phyloP scores from a whole-genome alignment of 306 rosid genomes.

The Pterocarpus macrocarpus region DNA sequence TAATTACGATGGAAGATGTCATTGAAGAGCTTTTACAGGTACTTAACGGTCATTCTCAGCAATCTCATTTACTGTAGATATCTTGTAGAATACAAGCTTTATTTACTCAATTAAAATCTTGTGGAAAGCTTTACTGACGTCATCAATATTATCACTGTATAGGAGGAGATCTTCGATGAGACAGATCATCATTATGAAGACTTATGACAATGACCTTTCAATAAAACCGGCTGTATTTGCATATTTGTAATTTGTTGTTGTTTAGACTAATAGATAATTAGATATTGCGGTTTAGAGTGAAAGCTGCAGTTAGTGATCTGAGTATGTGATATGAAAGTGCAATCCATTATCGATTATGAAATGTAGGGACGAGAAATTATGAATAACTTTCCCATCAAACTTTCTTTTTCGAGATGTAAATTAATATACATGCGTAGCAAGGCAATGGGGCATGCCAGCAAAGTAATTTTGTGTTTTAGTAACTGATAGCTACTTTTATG shows the following conservation, averaged over 20 bases:
- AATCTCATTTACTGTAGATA: conserved; percentile 4
- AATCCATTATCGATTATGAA: conserved; percentile 27
- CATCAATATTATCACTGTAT: conserved; percentile 10
- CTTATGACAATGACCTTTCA: conserved; percentile 57
- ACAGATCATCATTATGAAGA: conserved; percentile 72
- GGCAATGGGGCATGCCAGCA: conserved; percentile 29
- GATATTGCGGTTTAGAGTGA: conserved; percentile 34
- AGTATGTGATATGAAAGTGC: conserved; percentile 21
- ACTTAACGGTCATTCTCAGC: conserved; percentile 16
- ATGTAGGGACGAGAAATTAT: conserved; percentile 41
- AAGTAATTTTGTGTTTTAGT: background rate
- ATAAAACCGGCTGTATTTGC: conserved; percentile 8
- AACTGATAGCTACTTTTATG: conserved; percentile 20
- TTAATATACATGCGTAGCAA: conserved; percentile 7
- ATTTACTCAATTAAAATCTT: background rate
- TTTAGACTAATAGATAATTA: conserved; percentile 27
- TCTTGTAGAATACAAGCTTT: conserved; percentile 7
- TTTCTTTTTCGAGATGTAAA: conserved; percentile 26
- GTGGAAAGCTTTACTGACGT: conserved; percentile 27
- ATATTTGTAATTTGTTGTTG: conserved; percentile 8
- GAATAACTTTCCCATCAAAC: conserved; percentile 11
- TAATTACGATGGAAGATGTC: conserved; percentile 96
- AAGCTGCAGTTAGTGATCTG: conserved; percentile 26
- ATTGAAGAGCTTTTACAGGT: conserved; percentile 98
- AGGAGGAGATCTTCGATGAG: conserved; percentile 67